Conservation (phyloP, 2,329 filamentous ascomycete genomes). For the Neofusicoccum sp. region DNA sequence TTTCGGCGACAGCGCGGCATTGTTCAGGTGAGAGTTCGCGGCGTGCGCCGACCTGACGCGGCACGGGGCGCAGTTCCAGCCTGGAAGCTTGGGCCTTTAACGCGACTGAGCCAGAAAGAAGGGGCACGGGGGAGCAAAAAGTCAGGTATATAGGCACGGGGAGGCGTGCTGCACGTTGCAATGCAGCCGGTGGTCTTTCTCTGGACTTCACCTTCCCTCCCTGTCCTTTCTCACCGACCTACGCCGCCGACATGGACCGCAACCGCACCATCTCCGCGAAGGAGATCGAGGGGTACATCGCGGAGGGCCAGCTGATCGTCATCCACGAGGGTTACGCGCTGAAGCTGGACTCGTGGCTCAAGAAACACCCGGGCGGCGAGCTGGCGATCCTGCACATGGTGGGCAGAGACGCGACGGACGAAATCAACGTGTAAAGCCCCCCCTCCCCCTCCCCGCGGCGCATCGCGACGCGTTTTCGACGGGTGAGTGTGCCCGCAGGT, state of each 20-base stretch:
- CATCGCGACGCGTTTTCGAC: neutral
- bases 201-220: neutral
- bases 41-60: too few species aligned
- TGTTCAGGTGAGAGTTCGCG: too few species aligned
- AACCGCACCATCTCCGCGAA: slow-evolving; percentile 48
- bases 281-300: slow-evolving; percentile 57
- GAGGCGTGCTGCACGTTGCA: too few species aligned
- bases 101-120: too few species aligned
- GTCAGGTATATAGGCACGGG: too few species aligned
- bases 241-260: slow-evolving; percentile 29
- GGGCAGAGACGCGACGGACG: slow-evolving; percentile 61
- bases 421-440: slow-evolving; percentile 58
- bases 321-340: slow-evolving; percentile 60
- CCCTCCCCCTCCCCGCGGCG: neutral
- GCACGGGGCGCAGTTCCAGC: too few species aligned
- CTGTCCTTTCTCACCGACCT: neutral
- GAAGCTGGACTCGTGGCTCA: slow-evolving; percentile 61
- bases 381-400: slow-evolving; percentile 65
- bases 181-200: neutral
- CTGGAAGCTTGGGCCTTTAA: too few species aligned
- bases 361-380: slow-evolving; percentile 61
- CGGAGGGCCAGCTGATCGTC: slow-evolving; percentile 58
- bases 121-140: too few species aligned
- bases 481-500: neutral
- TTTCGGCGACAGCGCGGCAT: too few species aligned